These are phyloP conservation scores for Mortierella sp. DNA, from an alignment of 371 early-diverging fungal genomes.

Conservation along the genomic window DNA sequence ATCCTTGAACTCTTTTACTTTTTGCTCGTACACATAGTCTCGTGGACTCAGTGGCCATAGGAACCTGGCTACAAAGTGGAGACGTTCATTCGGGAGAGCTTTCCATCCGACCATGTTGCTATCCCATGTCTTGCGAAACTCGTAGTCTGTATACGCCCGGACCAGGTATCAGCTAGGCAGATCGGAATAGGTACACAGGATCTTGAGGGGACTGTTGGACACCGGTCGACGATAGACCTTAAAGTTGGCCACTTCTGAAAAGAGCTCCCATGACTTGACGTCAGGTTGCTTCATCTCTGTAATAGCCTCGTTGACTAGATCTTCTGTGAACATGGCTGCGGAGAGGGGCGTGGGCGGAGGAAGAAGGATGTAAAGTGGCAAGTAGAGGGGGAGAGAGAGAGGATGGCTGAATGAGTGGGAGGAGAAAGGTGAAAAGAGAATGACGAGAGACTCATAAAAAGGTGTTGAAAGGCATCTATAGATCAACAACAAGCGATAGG, in stretches of 20 bases:
- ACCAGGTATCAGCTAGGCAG: slow-evolving; percentile 38
- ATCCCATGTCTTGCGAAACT: slow-evolving; percentile 61
- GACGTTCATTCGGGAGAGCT: slow-evolving; percentile 33
- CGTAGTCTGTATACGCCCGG: slow-evolving; percentile 51
- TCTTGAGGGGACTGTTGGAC: slow-evolving; percentile 32
- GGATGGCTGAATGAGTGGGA: too few species aligned
- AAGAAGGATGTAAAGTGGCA: not conserved
- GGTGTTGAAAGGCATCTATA: too few species aligned
- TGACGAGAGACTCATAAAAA: too few species aligned
- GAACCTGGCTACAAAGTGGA: slow-evolving; percentile 50
- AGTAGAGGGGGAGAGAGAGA: not conserved
- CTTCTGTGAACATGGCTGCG: slow-evolving; percentile 37
- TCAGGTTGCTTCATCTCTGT: slow-evolving; percentile 33
- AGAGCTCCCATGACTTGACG: slow-evolving; percentile 25
- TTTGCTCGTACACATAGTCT: slow-evolving; percentile 60
- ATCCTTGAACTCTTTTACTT: slow-evolving; percentile 36
- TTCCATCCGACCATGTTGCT: slow-evolving; percentile 57
- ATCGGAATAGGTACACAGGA: slow-evolving; percentile 33
- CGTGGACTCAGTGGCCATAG: slow-evolving; percentile 63
- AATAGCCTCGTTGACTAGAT: slow-evolving; percentile 29
- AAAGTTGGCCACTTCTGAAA: slow-evolving; percentile 33
- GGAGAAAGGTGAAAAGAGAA: too few species aligned
- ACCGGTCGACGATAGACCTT: slow-evolving; percentile 37
- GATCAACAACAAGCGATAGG: too few species aligned
- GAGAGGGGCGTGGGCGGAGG: not conserved